Percentiles rank a stretch among this genome's conserved stretches.
phyloP scores from a whole-genome alignment of 2,329 filamentous ascomycete species.

The Didymella arachidicola region DNA sequence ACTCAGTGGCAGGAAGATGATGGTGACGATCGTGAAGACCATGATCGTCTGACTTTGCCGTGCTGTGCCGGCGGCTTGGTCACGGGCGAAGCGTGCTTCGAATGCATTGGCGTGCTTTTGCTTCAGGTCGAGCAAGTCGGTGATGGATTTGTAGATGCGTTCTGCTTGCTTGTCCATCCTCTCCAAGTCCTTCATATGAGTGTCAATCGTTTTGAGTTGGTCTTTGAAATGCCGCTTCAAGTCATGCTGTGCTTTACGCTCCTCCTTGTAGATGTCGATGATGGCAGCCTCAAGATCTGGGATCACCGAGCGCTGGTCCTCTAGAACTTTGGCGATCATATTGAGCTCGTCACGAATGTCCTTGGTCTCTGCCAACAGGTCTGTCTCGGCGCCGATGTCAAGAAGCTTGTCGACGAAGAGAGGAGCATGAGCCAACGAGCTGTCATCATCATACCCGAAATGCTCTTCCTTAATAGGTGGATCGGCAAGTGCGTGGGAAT shows the following conservation, averaged over 20 bases:
- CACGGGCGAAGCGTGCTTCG: slow-evolving; percentile 67
- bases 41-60: slow-evolving; percentile 65
- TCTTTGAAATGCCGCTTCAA: slow-evolving; percentile 64
- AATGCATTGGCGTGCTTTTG: slow-evolving; percentile 74
- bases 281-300: slow-evolving; percentile 58
- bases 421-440: slow-evolving; percentile 40
- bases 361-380: slow-evolving; percentile 69
- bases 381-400: slow-evolving; percentile 68
- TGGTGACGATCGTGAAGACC: slow-evolving; percentile 67
- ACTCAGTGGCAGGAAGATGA: slow-evolving; percentile 63
- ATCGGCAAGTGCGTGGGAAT: slow-evolving; percentile 37
- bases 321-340: slow-evolving; percentile 64
- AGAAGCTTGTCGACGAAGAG: slow-evolving; percentile 64
- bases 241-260: slow-evolving; percentile 53
- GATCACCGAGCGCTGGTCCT: slow-evolving; percentile 59
- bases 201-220: slow-evolving; percentile 65
- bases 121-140: slow-evolving; percentile 70
- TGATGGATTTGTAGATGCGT: slow-evolving; percentile 66
- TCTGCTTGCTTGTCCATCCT: slow-evolving; percentile 70
- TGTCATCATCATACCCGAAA: slow-evolving; percentile 42
- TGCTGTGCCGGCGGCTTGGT: slow-evolving; percentile 68
- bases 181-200: slow-evolving; percentile 66
- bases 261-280: slow-evolving; percentile 47
- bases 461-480: slow-evolving; percentile 38
- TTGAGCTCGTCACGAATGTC: slow-evolving; percentile 73